Evolutionary conservation across 2,329 filamentous ascomycete species (phyloP).

Genomic region (Aspergillus sp.): DNA sequence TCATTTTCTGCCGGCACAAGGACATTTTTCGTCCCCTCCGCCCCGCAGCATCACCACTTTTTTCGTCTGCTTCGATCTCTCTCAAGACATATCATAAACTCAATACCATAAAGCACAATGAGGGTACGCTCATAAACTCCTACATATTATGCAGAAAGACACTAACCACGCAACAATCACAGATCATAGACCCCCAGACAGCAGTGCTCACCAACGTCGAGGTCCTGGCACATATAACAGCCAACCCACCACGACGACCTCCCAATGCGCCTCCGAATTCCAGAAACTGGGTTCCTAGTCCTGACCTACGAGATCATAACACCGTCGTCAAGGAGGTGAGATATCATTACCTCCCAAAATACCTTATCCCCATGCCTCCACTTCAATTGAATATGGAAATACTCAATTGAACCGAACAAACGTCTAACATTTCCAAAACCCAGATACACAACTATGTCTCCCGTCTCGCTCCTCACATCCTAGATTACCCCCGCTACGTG

Average conservation of each 20-base stretch:
- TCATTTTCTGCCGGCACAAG: too few species aligned
- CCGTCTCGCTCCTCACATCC: slow-evolving; percentile 36
- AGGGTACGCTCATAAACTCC: too few species aligned
- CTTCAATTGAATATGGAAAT: not conserved
- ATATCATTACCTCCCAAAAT: not conserved
- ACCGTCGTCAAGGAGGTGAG: slow-evolving; percentile 43
- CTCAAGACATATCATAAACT: too few species aligned
- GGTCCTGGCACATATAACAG: slow-evolving; percentile 37
- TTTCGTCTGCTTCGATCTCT: too few species aligned
- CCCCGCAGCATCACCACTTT: too few species aligned
- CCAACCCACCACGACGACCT: slow-evolving; percentile 37
- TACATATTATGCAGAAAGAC: too few species aligned
- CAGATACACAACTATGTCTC: slow-evolving; percentile 38
- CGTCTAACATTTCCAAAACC: too few species aligned
- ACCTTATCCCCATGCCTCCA: not conserved
- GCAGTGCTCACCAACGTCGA: slow-evolving; percentile 42
- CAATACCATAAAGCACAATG: too few species aligned
- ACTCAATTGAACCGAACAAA: slow-evolving; percentile 7
- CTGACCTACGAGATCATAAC: slow-evolving; percentile 42
- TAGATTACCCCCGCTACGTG: slow-evolving; percentile 31
- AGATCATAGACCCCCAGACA: slow-evolving; percentile 42
- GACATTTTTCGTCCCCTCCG: too few species aligned
- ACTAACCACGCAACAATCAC: slow-evolving; percentile 5
- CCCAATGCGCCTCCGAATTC: slow-evolving; percentile 34
- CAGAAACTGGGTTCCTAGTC: slow-evolving; percentile 35